Evolutionary conservation across 352 stramenopile species (phyloP), one percentile per base, ranked within the genome.

Genomic region (Pythium brassicae): DNA sequence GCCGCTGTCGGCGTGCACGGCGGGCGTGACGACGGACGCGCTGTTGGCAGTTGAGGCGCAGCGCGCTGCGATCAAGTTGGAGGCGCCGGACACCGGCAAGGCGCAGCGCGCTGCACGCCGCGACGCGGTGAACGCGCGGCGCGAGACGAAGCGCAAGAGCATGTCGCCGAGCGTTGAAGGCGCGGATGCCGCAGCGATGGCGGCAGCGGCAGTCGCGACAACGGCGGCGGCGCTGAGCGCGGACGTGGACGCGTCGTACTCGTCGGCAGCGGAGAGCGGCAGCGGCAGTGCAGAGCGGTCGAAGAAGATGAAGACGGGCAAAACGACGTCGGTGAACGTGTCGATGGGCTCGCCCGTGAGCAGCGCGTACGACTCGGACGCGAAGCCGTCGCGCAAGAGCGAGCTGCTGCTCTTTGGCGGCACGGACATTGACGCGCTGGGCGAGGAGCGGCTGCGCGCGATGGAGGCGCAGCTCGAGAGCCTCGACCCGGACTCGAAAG

Each of bases 401-500:
- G 53, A 53, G 17, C 39, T 58, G 26, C 68, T 68, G 35, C 39
- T 74, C 17, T 69, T 76, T 23, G 72, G 62, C 26, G 70, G 60
- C 23, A 51, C 63, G 10, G 74, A 85, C 47, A 70, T 88, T 51
- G 83, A 92, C 58, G 64, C 78, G 2, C 76, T 78, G 34, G 80
- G 78, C 7, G 84, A 92, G 56, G 85, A 94, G 64, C 84, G 83
- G 0, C 64, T 94, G 43, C 84, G 84, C 7, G 72, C 72, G 15
- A 92, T 94, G 85, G 85, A 94, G 53, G 75, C 82, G 29, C 85
- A 94, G 59, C 67, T 94, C 19, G 78, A 92, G 61, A 84, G 79
- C 49, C 64, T 94, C 45, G 83, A 94, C 50, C 81, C 85, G 9
- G 85, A 94, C 61, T 94, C 85, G 55, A 94, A 94, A 55, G 85